Percentiles rank a stretch among this genome's conserved stretches.
These are phyloP conservation scores for Silybum marianum DNA, from an alignment of 129 eudicot genomes.

Conservation along the genomic window DNA sequence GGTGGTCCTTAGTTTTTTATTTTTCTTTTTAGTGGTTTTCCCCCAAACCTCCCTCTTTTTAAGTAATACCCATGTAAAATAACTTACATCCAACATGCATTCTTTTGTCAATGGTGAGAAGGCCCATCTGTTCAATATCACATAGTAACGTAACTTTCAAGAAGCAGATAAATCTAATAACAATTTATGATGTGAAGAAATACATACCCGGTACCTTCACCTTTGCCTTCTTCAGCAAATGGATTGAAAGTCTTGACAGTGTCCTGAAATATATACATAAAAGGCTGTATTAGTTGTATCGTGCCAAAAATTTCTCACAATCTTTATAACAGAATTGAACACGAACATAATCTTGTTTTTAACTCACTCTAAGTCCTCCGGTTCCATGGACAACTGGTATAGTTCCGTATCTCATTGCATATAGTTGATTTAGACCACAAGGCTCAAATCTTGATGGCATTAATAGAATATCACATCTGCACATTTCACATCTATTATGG, in stretches of 20 bases:
- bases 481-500: not conserved
- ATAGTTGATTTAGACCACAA: slow-evolving; percentile 89
- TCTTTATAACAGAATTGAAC: not conserved
- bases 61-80: not conserved
- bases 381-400: slow-evolving; percentile 87
- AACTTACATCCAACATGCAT: slow-evolving; percentile 59
- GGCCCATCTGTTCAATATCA: slow-evolving; percentile 58
- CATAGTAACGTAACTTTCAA: not conserved
- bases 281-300: not conserved
- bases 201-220: slow-evolving; percentile 90
- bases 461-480: slow-evolving; percentile 84
- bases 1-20: too few species aligned
- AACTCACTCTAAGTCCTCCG: slow-evolving; percentile 91
- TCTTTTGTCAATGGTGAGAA: slow-evolving; percentile 69
- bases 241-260: slow-evolving; percentile 80
- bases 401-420: slow-evolving; percentile 96
- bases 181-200: slow-evolving; percentile 5
- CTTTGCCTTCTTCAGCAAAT: slow-evolving; percentile 61
- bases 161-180: not conserved
- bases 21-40: too few species aligned
- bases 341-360: not conserved
- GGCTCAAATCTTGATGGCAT: slow-evolving; percentile 98
- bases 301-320: not conserved
- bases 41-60: too few species aligned
- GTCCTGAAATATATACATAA: slow-evolving; percentile 46